These are phyloP conservation scores for Sarcocystis neurona DNA, from an alignment of 169 alveolate genomes.

Conservation along the genomic window DNA sequence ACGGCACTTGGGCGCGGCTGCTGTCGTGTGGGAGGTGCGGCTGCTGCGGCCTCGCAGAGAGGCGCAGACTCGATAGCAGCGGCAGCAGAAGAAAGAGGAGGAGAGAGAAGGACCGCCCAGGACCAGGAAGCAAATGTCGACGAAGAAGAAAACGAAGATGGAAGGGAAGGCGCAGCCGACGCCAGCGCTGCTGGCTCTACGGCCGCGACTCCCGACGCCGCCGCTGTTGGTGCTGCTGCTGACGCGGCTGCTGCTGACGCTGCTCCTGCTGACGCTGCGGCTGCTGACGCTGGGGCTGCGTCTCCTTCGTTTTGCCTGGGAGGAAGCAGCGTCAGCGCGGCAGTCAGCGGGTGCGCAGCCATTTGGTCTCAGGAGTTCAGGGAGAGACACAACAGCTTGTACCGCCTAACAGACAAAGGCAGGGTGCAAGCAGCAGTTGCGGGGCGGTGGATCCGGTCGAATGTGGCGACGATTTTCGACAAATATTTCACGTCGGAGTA, in stretches of 20 bases:
- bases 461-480: slow-evolving; percentile 68
- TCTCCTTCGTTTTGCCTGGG: not conserved
- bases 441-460: slow-evolving; percentile 69
- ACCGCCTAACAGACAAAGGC: slow-evolving; percentile 74
- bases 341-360: not conserved
- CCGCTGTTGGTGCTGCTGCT: not conserved
- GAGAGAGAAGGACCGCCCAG: not conserved
- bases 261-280: not conserved
- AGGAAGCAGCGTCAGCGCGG: not conserved
- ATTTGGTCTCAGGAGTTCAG: slow-evolving; percentile 71
- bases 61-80: not conserved
- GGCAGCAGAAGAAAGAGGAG: not conserved
- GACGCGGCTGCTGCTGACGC: slow-evolving; percentile 4
- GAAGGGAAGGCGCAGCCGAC: not conserved
- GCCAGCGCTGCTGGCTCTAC: not conserved
- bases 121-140: not conserved
- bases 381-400: slow-evolving; percentile 70
- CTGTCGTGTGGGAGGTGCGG: not conserved
- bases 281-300: slow-evolving; percentile 3
- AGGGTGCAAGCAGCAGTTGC: slow-evolving; percentile 73
- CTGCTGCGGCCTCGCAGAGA: not conserved
- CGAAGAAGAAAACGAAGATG: not conserved
- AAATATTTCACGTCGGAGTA: slow-evolving; percentile 73
- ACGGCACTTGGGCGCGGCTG: no score
- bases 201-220: not conserved